Evolutionary conservation across 345 rosid species (phyloP).

Genomic region (Durio zibethinus): DNA sequence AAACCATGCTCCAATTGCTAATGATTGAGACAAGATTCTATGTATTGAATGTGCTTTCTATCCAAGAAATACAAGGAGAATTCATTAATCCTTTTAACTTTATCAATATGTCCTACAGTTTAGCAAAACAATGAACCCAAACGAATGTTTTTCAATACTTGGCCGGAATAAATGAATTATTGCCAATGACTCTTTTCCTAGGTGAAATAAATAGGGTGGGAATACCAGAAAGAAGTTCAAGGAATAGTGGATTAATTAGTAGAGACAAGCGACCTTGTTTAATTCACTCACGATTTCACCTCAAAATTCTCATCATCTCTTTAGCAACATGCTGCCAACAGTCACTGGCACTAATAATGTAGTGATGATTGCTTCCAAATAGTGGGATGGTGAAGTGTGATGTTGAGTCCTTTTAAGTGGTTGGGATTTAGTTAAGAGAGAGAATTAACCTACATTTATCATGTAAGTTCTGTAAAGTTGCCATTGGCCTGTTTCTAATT

Average conservation of each 20-base stretch:
- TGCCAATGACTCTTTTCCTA: not conserved
- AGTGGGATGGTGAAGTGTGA: not conserved
- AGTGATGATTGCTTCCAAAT: too few species aligned
- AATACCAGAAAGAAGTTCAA: not conserved
- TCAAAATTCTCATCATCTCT: too few species aligned
- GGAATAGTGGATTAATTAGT: not conserved
- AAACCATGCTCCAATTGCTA: not conserved
- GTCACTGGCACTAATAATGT: too few species aligned
- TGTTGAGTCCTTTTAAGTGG: too few species aligned
- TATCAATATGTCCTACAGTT: not conserved
- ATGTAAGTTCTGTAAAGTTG: too few species aligned
- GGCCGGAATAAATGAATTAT: not conserved
- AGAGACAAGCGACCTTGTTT: too few species aligned
- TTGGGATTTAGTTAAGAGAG: too few species aligned
- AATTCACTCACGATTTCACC: too few species aligned
- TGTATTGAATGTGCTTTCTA: not conserved
- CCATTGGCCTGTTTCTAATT: too few species aligned
- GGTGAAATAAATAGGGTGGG: not conserved
- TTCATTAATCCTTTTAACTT: not conserved
- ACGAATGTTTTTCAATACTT: not conserved
- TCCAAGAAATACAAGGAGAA: not conserved
- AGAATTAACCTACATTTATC: too few species aligned
- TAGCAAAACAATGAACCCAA: not conserved
- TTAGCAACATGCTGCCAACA: too few species aligned
- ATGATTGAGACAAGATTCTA: not conserved